Base-by-base conservation (phyloP, 2,329 filamentous ascomycete genomes). In the Diaporthe capsici region DNA sequence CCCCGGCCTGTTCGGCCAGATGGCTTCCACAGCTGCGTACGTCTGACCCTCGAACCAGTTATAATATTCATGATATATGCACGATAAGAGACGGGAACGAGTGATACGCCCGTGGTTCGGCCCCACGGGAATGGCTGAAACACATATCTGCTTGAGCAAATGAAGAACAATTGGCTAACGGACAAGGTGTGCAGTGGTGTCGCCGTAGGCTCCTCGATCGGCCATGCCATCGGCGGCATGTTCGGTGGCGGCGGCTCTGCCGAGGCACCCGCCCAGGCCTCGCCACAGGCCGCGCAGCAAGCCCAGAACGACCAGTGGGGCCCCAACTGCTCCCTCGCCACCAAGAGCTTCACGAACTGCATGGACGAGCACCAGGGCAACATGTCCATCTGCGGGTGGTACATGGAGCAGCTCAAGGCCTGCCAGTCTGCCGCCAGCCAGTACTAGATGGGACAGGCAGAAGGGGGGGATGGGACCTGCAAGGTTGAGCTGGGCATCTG, bases 11-110 rank as follows among this genome's bases (percentile, higher is more conserved):
- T 95, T 99, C 80, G 96, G 95, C 76, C 95, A 98, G 90, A 98
- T 99, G 94, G 97, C 97, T 79, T 95, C 93, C 83, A 99, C 97
- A 75, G 97, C 97, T 85, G 97, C 97, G 96, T 98, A 93, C 88
- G 95, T 92, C 28, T n/a, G 17, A 31, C 57, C 37, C 25, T 61
- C 58, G 2, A 7, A 42, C 42, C 31, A 28, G 58, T 3, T 9
- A 31, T 31, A 10, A 12, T 20, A 55, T 28, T 25, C 1, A 22
- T 28, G 2, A 12, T n/a, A 28, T 10, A 17, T 31, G 10, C 8
- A 44, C 15, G 34, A 15, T 9, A 42, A 22, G 67, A 34, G 51
- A 2, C 13, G 4, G 42, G 51, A 15, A 55, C 39, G 37, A 57
- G 47, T 25, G 25, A 20, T 42, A 8, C 47, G 7, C 47, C 13